Base-by-base conservation (phyloP, 2,329 filamentous ascomycete genomes). In the Hirsutella minnesotensis region DNA sequence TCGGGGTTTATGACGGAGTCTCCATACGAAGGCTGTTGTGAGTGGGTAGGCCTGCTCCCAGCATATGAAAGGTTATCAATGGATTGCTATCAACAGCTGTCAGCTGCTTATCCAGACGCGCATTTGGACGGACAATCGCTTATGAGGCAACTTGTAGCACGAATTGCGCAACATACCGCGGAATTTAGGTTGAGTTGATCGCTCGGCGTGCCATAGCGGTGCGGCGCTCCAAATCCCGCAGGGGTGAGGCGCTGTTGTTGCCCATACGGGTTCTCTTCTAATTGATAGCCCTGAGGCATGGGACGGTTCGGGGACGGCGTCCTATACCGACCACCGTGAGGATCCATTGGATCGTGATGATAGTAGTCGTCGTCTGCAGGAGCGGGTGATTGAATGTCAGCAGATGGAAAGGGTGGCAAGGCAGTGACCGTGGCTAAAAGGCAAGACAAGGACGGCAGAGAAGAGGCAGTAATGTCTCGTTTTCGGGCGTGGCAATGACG, bases 101-200 rank as follows among this genome's bases (percentile, higher is more conserved):
- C 24, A 21, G n/a, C 13, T n/a, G n/a, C 4, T 10, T 4, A 21
- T 38, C 9, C 10, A 21, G 2, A 9, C 7, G 3, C n/a, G n/a
- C n/a, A n/a, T n/a, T n/a, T n/a, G n/a, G n/a, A n/a, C n/a, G n/a
- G n/a, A n/a, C n/a, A n/a, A n/a, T n/a, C n/a, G n/a, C n/a, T n/a
- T n/a, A n/a, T n/a, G n/a, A n/a, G 3, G 18, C 3, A 38, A 9
- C 10, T 8, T n/a, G 29, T 21, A 9, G 37, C 4, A 5, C 18
- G 8, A 18, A 7, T 29, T 20, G n/a, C 9, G 7, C 10, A 10
- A 20, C 83, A 70, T 63, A 90, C 85, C 44, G 89, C 90, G 40
- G 87, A 86, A 61, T 95, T 89, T 49, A 89, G 73, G 45, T 83
- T 79, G 41, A 96, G 69, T 44, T 81, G 74, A 64, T 96, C 90